phyloP scores from a whole-genome alignment of 2,329 filamentous ascomycete species.

The Parastagonospora nodorum region DNA sequence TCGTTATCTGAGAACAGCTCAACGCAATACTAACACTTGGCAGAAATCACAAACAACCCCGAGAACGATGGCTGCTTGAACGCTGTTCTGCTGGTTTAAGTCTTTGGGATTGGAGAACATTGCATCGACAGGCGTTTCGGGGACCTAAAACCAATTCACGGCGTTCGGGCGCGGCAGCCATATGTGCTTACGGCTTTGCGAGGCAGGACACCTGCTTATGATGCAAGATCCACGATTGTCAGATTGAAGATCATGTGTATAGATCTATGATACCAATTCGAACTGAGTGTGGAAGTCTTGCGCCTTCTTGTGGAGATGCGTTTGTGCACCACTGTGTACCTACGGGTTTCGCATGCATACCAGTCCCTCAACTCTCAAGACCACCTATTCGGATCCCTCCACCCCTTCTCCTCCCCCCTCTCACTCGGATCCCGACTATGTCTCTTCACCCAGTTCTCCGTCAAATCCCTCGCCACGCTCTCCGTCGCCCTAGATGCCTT shows the following conservation, averaged over 20 bases:
- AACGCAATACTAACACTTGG: neutral
- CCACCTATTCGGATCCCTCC: neutral
- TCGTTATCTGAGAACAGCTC: neutral
- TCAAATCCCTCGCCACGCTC: slow-evolving; percentile 13
- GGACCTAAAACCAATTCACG: neutral
- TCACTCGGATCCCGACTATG: slow-evolving; percentile 15
- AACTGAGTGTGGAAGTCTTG: neutral
- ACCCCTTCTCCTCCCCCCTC: slow-evolving; percentile 3
- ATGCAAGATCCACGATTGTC: neutral
- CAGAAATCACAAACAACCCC: slow-evolving; percentile 43
- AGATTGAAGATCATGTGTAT: neutral
- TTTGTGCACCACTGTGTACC: no score
- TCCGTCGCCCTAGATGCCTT: slow-evolving; percentile 7
- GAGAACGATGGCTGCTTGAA: slow-evolving; percentile 48
- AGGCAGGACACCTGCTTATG: neutral
- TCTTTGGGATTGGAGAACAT: neutral
- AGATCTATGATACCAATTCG: slow-evolving; percentile 4
- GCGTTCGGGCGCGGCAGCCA: slow-evolving; percentile 7
- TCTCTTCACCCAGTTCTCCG: slow-evolving; percentile 26
- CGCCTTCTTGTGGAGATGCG: no score
- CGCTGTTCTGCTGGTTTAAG: slow-evolving; percentile 43
- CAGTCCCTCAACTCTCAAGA: neutral
- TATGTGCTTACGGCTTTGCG: neutral
- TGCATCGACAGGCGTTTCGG: slow-evolving; percentile 21
- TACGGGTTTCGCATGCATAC: neutral